Evolutionary conservation across 345 rosid genomes (phyloP), one percentile per base, ranked within the genome.

Genomic region (Cardamine resedifolia): DNA sequence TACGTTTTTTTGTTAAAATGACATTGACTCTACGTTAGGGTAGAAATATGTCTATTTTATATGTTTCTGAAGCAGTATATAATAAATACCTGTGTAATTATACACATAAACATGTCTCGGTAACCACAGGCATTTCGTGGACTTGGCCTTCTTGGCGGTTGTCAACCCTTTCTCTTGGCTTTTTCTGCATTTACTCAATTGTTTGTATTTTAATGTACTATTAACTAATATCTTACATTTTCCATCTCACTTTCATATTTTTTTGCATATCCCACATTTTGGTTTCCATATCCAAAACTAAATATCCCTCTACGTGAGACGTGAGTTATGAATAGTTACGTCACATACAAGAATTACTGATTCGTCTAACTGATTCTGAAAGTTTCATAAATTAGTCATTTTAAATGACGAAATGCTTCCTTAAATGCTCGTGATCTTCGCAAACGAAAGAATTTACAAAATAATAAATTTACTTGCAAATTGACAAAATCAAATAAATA

Each of bases 91-190:
- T 39, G 14, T 62, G 45, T 58, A 64, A n/a, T 28, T 47, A 66
- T 63, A 58, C 6, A 52, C 5, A 55, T 23, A 55, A 38, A 39
- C 28, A 34, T 64, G 44, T 63, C 59, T 75, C 68, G 71, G 70
- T 56, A 51, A 31, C 82, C 79, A 81, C 76, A 71, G 31, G 45
- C 51, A 77, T 81, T 80, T 66, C 59, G 89, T 87, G 97, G 96
- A 77, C 70, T 85, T 77, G 81, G 78, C 90, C 67, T 50, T 66
- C 65, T 85, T 79, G 91, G 88, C 90, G 91, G 97, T 91, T 64
- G 86, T 83, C 85, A 74, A 73, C 83, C 82, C 77, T 77, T 39
- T 64, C 20, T 73, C 59, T 70, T 81, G 77, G 69, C 79, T 73
- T 36, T 58, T 67, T 71, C 56, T 67, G 79, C 77, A 77, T 77